Conservation (phyloP, 257 asterid species). For the Nicotiana knightiana region DNA sequence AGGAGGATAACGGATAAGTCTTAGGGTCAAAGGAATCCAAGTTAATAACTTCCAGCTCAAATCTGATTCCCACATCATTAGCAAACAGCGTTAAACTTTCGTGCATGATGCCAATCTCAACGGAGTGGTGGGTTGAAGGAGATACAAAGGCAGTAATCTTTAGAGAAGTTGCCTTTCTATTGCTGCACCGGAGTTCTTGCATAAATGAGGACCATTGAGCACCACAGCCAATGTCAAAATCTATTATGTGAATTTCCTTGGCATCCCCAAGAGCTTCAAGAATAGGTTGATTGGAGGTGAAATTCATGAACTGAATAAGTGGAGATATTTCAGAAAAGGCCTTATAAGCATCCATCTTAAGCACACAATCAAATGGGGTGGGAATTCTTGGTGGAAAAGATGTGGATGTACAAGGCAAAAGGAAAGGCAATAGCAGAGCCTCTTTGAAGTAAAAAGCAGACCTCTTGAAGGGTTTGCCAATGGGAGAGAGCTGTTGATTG, state of each 20-base stretch:
- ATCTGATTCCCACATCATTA: slow-evolving; percentile 32
- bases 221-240: slow-evolving; percentile 54
- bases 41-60: slow-evolving; percentile 53
- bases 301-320: slow-evolving; percentile 36
- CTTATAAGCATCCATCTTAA: slow-evolving; percentile 51
- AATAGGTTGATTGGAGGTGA: slow-evolving; percentile 45
- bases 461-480: slow-evolving; percentile 36
- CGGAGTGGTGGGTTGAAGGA: slow-evolving; percentile 37
- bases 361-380: slow-evolving; percentile 37
- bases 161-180: slow-evolving; percentile 23
- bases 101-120: slow-evolving; percentile 49
- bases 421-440: slow-evolving; percentile 33
- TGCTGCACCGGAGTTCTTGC: slow-evolving; percentile 39
- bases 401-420: slow-evolving; percentile 17
- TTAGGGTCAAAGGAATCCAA: slow-evolving; percentile 50
- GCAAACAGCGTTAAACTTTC: slow-evolving; percentile 40
- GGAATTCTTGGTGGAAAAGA: slow-evolving; percentile 21
- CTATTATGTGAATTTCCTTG: slow-evolving; percentile 37
- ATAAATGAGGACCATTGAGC: slow-evolving; percentile 66
- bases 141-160: slow-evolving; percentile 54
- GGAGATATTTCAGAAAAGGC: slow-evolving; percentile 44
- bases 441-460: slow-evolving; percentile 43
- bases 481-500: slow-evolving; percentile 44
- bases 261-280: slow-evolving; percentile 40
- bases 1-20: slow-evolving; percentile 24